Evolutionary conservation across 2,329 filamentous ascomycete species (phyloP).

Genomic region (Myriosclerotinia duriaeana): DNA sequence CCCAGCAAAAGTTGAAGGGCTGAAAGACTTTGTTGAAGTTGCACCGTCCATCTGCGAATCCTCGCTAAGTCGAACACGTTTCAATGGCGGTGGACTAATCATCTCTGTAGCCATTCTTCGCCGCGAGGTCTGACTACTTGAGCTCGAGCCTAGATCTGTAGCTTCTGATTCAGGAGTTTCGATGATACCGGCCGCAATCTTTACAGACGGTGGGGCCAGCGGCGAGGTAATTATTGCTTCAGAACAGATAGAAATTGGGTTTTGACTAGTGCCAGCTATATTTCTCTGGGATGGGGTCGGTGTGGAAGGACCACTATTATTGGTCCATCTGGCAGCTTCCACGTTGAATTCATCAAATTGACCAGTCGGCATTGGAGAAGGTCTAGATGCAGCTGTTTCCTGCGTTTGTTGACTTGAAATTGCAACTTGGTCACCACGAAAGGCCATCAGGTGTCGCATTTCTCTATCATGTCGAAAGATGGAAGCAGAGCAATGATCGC

Average conservation of each 20-base stretch:
- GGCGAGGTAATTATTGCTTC: not conserved
- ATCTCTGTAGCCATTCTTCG: constrained; percentile 30
- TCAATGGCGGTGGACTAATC: constrained; percentile 24
- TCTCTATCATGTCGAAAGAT: constrained; percentile 64
- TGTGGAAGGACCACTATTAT: not conserved
- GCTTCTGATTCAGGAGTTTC: not conserved
- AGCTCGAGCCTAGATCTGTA: constrained; percentile 22
- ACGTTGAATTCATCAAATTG: not conserved
- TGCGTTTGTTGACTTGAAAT: constrained; percentile 15
- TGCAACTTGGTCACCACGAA: not conserved
- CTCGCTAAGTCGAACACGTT: constrained; percentile 28
- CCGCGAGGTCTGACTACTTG: constrained; percentile 27
- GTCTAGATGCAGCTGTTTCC: constrained; percentile 1
- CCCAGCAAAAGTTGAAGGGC: not conserved
- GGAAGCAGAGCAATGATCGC: constrained; percentile 60
- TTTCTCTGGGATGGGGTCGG: not conserved
- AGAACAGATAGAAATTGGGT: not conserved
- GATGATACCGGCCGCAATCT: not conserved
- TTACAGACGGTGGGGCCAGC: not conserved
- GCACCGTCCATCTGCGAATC: not conserved
- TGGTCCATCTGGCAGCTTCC: not conserved
- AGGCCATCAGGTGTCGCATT: constrained; percentile 47
- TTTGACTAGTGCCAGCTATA: not conserved
- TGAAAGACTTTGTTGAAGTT: not conserved
- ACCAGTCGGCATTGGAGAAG: not conserved